Conservation (phyloP, 169 alveolate genomes). For the Plasmodium blacklocki region DNA sequence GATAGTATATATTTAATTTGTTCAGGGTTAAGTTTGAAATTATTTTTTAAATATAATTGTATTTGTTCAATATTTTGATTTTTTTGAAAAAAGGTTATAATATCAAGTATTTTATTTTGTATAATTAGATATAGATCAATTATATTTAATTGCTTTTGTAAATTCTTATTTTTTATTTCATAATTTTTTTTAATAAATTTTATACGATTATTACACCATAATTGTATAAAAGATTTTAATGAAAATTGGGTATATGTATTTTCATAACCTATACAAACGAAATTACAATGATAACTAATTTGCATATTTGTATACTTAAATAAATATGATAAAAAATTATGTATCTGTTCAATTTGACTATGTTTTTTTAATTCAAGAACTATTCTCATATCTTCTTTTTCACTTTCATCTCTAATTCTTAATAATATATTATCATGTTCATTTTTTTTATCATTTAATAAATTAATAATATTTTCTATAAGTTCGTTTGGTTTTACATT, state of each 20-base stretch:
- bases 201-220: conserved; percentile 62
- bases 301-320: conserved; percentile 67
- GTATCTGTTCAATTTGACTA: conserved; percentile 69
- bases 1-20: conserved; percentile 79
- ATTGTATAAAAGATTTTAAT: conserved; percentile 35
- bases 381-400: conserved; percentile 77
- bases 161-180: conserved; percentile 45
- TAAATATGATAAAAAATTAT: conserved; percentile 41
- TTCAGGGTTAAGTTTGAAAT: conserved; percentile 73
- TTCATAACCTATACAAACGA: conserved; percentile 71
- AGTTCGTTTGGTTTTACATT: conserved; percentile 76
- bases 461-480: conserved; percentile 24
- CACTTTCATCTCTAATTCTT: conserved; percentile 79
- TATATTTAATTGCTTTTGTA: conserved; percentile 35
- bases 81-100: conserved; percentile 49
- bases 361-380: conserved; percentile 71
- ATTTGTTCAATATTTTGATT: conserved; percentile 28
- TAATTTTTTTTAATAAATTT: conserved; percentile 40
- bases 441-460: conserved; percentile 60
- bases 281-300: conserved; percentile 73
- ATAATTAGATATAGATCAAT: conserved; percentile 51
- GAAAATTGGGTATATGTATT: conserved; percentile 74
- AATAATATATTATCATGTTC: conserved; percentile 67
- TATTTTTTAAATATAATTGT: conserved; percentile 32
- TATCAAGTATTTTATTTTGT: conserved; percentile 63